Base-by-base conservation (phyloP, 345 rosid species). In the Populus nigra region DNA sequence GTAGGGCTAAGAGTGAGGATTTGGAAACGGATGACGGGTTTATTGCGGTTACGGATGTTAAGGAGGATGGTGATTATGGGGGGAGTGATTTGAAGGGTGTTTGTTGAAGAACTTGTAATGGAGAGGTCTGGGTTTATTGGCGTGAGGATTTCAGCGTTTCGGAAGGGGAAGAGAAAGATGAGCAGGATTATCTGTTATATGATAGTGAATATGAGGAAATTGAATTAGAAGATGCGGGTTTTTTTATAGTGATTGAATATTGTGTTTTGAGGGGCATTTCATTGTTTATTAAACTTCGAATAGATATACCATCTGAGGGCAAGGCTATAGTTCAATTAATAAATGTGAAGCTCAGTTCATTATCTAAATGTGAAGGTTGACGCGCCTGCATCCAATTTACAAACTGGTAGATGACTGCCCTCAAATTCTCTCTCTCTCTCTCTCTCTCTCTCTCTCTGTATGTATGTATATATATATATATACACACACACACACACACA, bases 111-210 rank as follows among this genome's bases (percentile, higher is more conserved):
- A 72, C 85, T 89, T 66, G 78, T 80, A 16, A 88, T 80, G 67
- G 89, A 77, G 69, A 85, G 87, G 62, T 83, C 82, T 74, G 89
- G 79, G 23, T 85, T 85, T 83, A 87, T 88, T 78, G 86, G 87
- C 25, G 68, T 77, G 57, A 89, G 81, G 76, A 79, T 85, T 75
- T 92, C 96, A 1, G 85, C 82, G 13, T 92, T 82, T 86, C 96
- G 2, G 98, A 93, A 83, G 93, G 88, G 69, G 93, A 90, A 75
- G 89, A 83, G 75, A 88, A 86, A 50, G 93, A 86, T 71, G 83
- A 76, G 0, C 83, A 75, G 47, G 88, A 84, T 65, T 89, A 80
- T 77, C 76, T 73, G 20, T 77, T 82, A 73, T 88, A 77, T 63
- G 89, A 84, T 77, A 80, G 86, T 72, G 91, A 86, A 20, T 82